A percentile compares a stretch with the other conserved stretches of the same genome.
Conservation (phyloP, 441 rosid species). For the Corymbia calophylla region DNA sequence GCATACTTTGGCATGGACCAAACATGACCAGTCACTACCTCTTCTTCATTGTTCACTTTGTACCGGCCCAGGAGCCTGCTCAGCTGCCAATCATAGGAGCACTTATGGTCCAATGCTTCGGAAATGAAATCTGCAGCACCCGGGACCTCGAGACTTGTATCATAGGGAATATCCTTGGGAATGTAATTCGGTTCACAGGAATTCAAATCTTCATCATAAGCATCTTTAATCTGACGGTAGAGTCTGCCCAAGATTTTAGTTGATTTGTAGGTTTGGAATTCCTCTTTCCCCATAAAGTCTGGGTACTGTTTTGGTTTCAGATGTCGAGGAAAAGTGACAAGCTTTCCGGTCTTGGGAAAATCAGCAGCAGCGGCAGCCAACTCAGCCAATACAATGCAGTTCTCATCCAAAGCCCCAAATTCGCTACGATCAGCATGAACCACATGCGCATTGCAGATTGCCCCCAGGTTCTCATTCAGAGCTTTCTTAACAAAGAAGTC, state of each 20-base stretch:
- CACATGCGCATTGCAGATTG: slow-evolving; percentile 77
- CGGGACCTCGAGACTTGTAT: slow-evolving; percentile 40
- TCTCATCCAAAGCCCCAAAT: slow-evolving; percentile 60
- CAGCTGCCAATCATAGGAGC: slow-evolving; percentile 62
- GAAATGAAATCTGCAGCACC: slow-evolving; percentile 49
- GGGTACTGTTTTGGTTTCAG: slow-evolving; percentile 76
- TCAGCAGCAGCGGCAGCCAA: slow-evolving; percentile 90
- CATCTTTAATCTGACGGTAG: slow-evolving; percentile 50
- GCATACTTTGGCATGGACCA: slow-evolving; percentile 80
- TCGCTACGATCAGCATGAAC: slow-evolving; percentile 83
- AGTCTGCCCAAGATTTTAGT: slow-evolving; percentile 71
- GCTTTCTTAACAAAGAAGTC: slow-evolving; percentile 67
- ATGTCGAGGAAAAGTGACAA: slow-evolving; percentile 54
- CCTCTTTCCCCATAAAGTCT: slow-evolving; percentile 85
- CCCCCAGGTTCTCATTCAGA: slow-evolving; percentile 62
- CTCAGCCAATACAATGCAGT: slow-evolving; percentile 62
- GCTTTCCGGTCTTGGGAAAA: slow-evolving; percentile 80
- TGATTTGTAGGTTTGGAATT: slow-evolving; percentile 59
- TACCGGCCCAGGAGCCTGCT: slow-evolving; percentile 67
- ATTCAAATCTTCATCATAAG: slow-evolving; percentile 31
- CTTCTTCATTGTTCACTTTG: slow-evolving; percentile 78
- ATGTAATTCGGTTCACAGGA: slow-evolving; percentile 24
- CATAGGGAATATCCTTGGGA: slow-evolving; percentile 49
- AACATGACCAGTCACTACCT: slow-evolving; percentile 83
- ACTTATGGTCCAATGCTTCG: slow-evolving; percentile 75